Evolutionary conservation across 129 eudicot species (phyloP).

Genomic region (Erigeron canadensis): DNA sequence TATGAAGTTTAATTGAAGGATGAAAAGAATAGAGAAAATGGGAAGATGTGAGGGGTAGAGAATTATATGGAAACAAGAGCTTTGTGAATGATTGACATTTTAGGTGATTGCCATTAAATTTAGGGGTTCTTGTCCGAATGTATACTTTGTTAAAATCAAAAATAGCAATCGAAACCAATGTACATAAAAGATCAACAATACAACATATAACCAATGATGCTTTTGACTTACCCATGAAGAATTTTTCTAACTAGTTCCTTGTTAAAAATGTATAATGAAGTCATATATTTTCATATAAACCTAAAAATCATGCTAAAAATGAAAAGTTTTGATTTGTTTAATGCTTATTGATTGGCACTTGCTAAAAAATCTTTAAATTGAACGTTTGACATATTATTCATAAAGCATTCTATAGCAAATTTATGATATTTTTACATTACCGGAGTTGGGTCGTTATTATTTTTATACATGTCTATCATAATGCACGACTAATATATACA

Average conservation of each 20-base stretch:
- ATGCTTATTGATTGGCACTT: too few species aligned
- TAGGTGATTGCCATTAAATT: constrained; percentile 20
- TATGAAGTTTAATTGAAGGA: constrained; percentile 29
- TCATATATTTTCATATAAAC: too few species aligned
- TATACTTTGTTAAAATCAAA: neutral
- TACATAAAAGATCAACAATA: neutral
- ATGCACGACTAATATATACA: too few species aligned
- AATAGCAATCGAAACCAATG: too few species aligned
- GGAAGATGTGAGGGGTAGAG: constrained; percentile 31
- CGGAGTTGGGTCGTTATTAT: too few species aligned
- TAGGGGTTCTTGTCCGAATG: constrained; percentile 15
- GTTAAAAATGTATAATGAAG: too few species aligned
- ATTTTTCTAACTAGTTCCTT: too few species aligned
- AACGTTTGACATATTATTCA: neutral
- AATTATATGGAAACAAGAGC: constrained; percentile 25
- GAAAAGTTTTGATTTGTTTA: too few species aligned
- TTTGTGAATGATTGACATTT: constrained; percentile 26
- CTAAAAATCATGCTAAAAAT: too few species aligned
- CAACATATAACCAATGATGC: neutral
- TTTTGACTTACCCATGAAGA: neutral
- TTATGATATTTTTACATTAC: too few species aligned
- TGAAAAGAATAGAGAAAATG: constrained; percentile 33
- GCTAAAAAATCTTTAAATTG: neutral
- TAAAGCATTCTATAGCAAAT: too few species aligned
- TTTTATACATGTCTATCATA: too few species aligned